A percentile compares a stretch with the other conserved stretches of the same genome.
Evolutionary conservation across 106 monocot species (phyloP).

Genomic region (Xerophyta viscosa): DNA sequence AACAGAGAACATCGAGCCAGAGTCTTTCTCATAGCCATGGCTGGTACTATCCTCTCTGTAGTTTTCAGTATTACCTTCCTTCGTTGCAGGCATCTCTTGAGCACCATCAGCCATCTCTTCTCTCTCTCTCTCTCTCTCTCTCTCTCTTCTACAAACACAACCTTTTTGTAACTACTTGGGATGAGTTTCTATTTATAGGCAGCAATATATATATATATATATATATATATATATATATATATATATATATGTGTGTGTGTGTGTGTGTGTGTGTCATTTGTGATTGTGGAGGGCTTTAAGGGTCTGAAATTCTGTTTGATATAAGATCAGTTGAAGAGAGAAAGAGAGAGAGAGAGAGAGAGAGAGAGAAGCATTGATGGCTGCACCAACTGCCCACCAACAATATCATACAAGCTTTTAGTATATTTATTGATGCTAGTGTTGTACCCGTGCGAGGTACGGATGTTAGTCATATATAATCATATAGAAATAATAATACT

Average conservation of each 20-base stretch:
- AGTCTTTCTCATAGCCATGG: neutral
- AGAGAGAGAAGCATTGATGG: neutral
- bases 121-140: constrained; percentile 17
- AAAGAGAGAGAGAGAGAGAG: neutral
- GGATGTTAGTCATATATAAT: too few species aligned
- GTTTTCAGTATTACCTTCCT: constrained; percentile 17
- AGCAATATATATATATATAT: neutral
- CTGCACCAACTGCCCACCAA: constrained; percentile 1
- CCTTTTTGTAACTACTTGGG: neutral
- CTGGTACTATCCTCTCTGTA: neutral
- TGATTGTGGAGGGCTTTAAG: too few species aligned
- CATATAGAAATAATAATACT: too few species aligned
- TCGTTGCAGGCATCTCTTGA: constrained; percentile 4
- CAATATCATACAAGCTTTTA: neutral
- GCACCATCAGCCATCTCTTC: neutral
- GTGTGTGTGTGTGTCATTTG: neutral
- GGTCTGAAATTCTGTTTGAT: too few species aligned
- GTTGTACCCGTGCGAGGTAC: too few species aligned
- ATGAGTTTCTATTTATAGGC: constrained; percentile 4
- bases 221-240: neutral
- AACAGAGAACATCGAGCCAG: constrained; percentile 8
- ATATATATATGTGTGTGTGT: neutral
- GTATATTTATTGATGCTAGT: too few species aligned
- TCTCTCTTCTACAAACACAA: constrained; percentile 1
- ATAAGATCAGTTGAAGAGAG: neutral